Evolutionary conservation across 768 basidiomycete species (phyloP).

Genomic region (Leccinellum luteum): DNA sequence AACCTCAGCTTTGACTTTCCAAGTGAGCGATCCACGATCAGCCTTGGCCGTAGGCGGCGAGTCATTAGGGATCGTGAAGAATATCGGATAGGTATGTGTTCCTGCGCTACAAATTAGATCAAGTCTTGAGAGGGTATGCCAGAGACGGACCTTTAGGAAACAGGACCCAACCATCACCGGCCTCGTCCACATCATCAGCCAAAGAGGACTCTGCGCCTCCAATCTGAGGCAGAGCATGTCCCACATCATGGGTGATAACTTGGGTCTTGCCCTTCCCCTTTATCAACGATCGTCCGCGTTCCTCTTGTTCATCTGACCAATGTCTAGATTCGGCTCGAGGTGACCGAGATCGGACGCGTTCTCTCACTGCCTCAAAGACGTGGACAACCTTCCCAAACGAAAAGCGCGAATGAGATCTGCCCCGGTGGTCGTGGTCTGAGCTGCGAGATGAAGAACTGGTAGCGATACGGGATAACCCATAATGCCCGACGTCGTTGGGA

Average conservation of each 20-base stretch:
- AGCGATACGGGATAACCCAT: constrained; percentile 14
- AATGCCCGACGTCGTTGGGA: constrained; percentile 6
- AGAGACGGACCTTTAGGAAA: constrained; percentile 69
- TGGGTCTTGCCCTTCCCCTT: constrained; percentile 32
- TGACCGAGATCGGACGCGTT: constrained; percentile 48
- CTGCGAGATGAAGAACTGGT: constrained; percentile 14
- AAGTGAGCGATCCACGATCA: constrained; percentile 73
- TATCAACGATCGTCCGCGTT: constrained; percentile 30
- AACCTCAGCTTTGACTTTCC: constrained; percentile 78
- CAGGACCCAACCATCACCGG: constrained; percentile 70
- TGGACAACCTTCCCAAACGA: constrained; percentile 52
- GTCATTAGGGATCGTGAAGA: constrained; percentile 80
- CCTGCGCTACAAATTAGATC: constrained; percentile 63
- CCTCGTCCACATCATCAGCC: constrained; percentile 29
- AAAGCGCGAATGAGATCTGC: constrained; percentile 47
- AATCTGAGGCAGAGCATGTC: constrained; percentile 20
- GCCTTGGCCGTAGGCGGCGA: constrained; percentile 76
- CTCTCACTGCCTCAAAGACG: constrained; percentile 43
- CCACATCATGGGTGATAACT: background rate
- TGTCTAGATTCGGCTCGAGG: constrained; percentile 21
- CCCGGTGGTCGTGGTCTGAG: constrained; percentile 26
- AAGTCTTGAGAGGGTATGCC: constrained; percentile 12
- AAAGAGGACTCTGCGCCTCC: constrained; percentile 30
- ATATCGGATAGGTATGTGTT: constrained; percentile 93
- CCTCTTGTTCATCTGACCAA: constrained; percentile 7